Conservation (phyloP, 768 basidiomycete species). For the Glaciozyma martinii region DNA sequence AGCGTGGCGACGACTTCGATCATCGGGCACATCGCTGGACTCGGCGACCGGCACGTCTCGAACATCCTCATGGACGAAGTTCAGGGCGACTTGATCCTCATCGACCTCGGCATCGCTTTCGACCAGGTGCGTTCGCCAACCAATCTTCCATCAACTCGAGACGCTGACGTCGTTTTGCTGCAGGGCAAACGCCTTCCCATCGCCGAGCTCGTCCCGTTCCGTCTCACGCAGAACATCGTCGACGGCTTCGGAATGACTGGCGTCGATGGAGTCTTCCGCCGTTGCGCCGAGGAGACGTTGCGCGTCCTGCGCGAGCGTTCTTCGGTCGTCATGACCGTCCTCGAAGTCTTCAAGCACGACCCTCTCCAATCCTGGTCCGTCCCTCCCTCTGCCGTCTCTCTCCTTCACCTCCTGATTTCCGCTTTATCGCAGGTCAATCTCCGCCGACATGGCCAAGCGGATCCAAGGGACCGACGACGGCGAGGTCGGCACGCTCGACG, state of each 20-base stretch:
- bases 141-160: not conserved
- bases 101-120: slow-evolving; percentile 93
- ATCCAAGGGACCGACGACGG: slow-evolving; percentile 32
- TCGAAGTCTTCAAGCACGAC: slow-evolving; percentile 95
- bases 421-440: slow-evolving; percentile 42
- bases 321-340: slow-evolving; percentile 80
- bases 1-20: slow-evolving; percentile 91
- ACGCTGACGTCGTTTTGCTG: not conserved
- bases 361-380: slow-evolving; percentile 80
- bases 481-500: slow-evolving; percentile 41
- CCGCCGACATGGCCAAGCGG: slow-evolving; percentile 51
- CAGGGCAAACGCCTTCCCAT: slow-evolving; percentile 70
- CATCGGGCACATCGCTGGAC: slow-evolving; percentile 80
- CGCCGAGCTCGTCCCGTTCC: slow-evolving; percentile 87
- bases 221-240: slow-evolving; percentile 84
- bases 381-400: not conserved
- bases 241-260: slow-evolving; percentile 88
- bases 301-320: slow-evolving; percentile 78
- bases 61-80: slow-evolving; percentile 82
- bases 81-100: slow-evolving; percentile 84
- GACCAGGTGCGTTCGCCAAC: slow-evolving; percentile 47
- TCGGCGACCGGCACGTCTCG: slow-evolving; percentile 84
- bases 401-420: slow-evolving; percentile 17
- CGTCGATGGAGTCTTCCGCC: slow-evolving; percentile 85
- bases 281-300: slow-evolving; percentile 88